Base-by-base conservation (phyloP, 495 filamentous ascomycete species). In the Beverwykella pulmonaria region DNA sequence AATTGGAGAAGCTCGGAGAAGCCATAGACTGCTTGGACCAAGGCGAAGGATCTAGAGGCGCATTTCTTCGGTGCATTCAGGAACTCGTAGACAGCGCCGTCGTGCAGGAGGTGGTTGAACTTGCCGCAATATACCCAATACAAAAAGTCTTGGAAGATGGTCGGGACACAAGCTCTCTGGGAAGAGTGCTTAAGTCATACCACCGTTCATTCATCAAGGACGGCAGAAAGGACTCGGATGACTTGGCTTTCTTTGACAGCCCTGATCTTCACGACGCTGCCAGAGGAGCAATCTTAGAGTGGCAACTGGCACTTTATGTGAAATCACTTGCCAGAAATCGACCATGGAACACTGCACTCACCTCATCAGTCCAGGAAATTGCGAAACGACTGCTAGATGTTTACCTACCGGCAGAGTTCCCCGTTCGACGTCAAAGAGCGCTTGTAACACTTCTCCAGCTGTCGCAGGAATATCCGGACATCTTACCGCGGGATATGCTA, bases 231-330 rank as follows among this genome's bases (percentile, higher is more conserved):
- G 59, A 54, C 19, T 27, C 46, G 10, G 48, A 59, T 0, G 30
- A 66, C 20, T 36, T 54, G 1, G 34, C 63, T n/a, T 65, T 80
- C 30, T 84, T 83, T 59, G 82, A 87, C 49, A 75, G 80, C 17
- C 59, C 74, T 4, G 60, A 68, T 1, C 71, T 86, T 23, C 41
- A 66, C 3, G 17, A 64, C 17, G 65, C 73, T 23, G 71, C 79
- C 56, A 71, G 82, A 66, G 83, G 80, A 10, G 60, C 81, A 19
- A 59, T 88, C 29, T 75, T 89, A 15, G 85, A 88, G 71, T 84
- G 80, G 78, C 84, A 88, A 66, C 71, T 88, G 55, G 54, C 70
- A 14, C 62, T 81, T 9, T 57, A 82, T 46, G 56, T 41, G 32
- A 65, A 69, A 52, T 52, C 53, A 59, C 20, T 63, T 7, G 65